A percentile compares a stretch with the other conserved stretches of the same genome.
phyloP scores from a whole-genome alignment of 2,329 filamentous ascomycete genomes.

The Curvularia eragrostidis region DNA sequence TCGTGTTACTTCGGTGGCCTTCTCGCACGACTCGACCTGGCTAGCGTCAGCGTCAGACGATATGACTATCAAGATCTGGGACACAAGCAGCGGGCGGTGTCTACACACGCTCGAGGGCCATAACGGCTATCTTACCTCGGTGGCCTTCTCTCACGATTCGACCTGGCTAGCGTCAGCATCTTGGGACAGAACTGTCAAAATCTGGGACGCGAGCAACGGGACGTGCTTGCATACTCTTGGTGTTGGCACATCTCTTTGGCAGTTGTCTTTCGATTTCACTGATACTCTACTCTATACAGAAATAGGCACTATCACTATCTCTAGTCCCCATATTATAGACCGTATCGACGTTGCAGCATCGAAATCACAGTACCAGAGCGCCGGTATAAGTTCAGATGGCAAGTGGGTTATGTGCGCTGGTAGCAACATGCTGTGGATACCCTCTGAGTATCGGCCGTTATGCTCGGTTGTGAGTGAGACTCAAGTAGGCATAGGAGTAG shows the following conservation, averaged over 20 bases:
- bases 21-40: conserved; percentile 1
- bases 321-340: conserved; percentile 3
- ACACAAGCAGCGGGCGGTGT: neutral
- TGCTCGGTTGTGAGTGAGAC: conserved; percentile 23
- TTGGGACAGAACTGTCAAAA: too few relatives aligned
- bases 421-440: conserved; percentile 29
- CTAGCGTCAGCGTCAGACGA: too few relatives aligned
- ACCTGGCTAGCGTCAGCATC: neutral
- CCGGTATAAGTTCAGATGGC: conserved; percentile 18
- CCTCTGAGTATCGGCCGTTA: conserved; percentile 31
- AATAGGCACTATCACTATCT: conserved; percentile 23
- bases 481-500: too few relatives aligned
- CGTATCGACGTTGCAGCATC: neutral
- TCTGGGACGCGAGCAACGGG: neutral
- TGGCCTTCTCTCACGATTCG: neutral
- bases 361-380: too few relatives aligned
- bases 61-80: neutral
- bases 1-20: neutral
- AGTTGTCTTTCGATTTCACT: neutral
- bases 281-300: conserved; percentile 19
- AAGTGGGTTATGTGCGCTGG: conserved; percentile 27
- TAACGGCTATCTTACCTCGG: neutral
- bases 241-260: neutral
- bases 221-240: neutral
- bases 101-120: neutral